phyloP scores from a whole-genome alignment of 306 rosid species.

The Dalbergia cultrata region DNA sequence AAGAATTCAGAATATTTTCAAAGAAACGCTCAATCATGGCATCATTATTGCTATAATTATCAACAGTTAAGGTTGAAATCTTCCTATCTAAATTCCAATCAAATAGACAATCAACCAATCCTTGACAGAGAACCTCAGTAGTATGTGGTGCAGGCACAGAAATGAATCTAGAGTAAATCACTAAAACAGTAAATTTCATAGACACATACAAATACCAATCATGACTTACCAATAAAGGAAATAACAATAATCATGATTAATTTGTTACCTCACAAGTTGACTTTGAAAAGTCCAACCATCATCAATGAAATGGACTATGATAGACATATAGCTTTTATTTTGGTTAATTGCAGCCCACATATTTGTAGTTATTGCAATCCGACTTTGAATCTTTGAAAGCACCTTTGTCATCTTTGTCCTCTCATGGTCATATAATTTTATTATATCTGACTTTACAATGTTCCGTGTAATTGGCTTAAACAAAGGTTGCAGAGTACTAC shows the following conservation, averaged over 20 bases:
- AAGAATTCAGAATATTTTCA: too few species aligned
- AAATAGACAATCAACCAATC: background rate
- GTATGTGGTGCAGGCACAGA: constrained; percentile 3
- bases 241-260: too few species aligned
- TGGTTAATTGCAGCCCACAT: too few species aligned
- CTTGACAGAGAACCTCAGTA: background rate
- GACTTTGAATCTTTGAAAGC: background rate
- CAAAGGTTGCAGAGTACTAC: too few species aligned
- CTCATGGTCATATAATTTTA: background rate
- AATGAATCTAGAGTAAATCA: background rate
- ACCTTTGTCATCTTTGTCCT: background rate
- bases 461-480: too few species aligned
- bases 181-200: too few species aligned
- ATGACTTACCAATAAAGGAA: too few species aligned
- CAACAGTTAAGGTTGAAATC: background rate
- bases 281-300: background rate
- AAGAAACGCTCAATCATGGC: background rate
- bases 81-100: background rate
- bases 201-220: too few species aligned
- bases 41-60: constrained; percentile 1
- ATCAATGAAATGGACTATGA: too few species aligned
- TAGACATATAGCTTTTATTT: too few species aligned
- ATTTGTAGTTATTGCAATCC: too few species aligned
- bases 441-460: too few species aligned
- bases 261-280: background rate